A percentile compares a stretch with the other conserved stretches of the same genome.
These are phyloP conservation scores for Fusarium sp. DNA, from an alignment of 2,329 filamentous ascomycete genomes.

Conservation along the genomic window DNA sequence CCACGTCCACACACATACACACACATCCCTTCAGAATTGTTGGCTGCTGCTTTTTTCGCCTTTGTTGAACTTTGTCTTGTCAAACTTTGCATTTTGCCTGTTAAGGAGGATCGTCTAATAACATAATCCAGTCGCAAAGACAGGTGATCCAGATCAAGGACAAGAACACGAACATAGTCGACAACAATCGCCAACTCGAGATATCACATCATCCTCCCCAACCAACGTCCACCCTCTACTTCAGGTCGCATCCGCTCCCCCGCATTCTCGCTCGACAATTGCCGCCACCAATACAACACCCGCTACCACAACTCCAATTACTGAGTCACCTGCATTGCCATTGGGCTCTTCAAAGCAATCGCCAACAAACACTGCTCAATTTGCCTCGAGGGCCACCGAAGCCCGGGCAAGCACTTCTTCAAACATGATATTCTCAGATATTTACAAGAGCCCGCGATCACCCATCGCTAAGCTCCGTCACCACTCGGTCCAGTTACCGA, in stretches of 20 bases:
- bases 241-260: slow-evolving; percentile 30
- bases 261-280: slow-evolving; percentile 37
- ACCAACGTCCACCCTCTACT: slow-evolving; percentile 36
- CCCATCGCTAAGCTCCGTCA: slow-evolving; percentile 63
- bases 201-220: slow-evolving; percentile 36
- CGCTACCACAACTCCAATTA: slow-evolving; percentile 20
- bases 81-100: slow-evolving; percentile 4
- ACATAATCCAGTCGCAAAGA: slow-evolving; percentile 18
- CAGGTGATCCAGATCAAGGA: slow-evolving; percentile 13
- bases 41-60: slow-evolving; percentile 6
- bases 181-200: slow-evolving; percentile 20
- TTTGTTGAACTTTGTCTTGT: slow-evolving; percentile 1
- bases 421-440: slow-evolving; percentile 67
- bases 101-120: slow-evolving; percentile 2
- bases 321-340: slow-evolving; percentile 14
- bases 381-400: slow-evolving; percentile 31
- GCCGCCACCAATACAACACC: slow-evolving; percentile 27
- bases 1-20: slow-evolving; percentile 14
- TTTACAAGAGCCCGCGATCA: slow-evolving; percentile 66
- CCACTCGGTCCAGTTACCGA: slow-evolving; percentile 45
- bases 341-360: slow-evolving; percentile 11
- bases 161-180: not conserved
- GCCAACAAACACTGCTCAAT: slow-evolving; percentile 5
- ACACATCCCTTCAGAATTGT: slow-evolving; percentile 1
- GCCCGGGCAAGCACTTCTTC: slow-evolving; percentile 28